A percentile compares a stretch with the other conserved stretches of the same genome.
Conservation (phyloP, 805 yeast species). For the Barnettozyma populi region DNA sequence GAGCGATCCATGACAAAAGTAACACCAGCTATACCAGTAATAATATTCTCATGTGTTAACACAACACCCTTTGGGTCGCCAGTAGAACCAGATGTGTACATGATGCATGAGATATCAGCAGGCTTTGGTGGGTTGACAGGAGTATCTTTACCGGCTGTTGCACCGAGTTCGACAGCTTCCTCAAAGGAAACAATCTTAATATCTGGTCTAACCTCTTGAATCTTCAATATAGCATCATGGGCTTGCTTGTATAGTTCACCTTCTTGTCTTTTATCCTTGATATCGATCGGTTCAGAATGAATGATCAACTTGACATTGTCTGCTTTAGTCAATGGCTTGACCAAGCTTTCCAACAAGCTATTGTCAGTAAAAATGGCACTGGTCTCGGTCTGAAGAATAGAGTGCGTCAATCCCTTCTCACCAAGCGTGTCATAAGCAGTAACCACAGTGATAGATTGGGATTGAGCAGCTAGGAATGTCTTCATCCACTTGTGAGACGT, state of each 20-base stretch:
- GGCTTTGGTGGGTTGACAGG: conserved; percentile 38
- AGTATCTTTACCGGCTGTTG: conserved; percentile 34
- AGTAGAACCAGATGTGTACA: conserved; percentile 73
- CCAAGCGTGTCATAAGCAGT: conserved; percentile 97
- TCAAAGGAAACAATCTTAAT: conserved; percentile 58
- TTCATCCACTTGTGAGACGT: conserved; percentile 92
- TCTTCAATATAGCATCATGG: conserved; percentile 48
- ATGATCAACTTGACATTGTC: conserved; percentile 60
- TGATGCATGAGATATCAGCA: conserved; percentile 53
- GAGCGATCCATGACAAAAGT: conserved; percentile 51
- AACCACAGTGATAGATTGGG: conserved; percentile 80
- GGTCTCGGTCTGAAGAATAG: conserved; percentile 77
- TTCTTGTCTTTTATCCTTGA: conserved; percentile 54
- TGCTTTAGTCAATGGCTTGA: conserved; percentile 67
- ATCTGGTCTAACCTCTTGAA: conserved; percentile 70
- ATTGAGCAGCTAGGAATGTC: conserved; percentile 68
- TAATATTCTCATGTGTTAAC: conserved; percentile 55
- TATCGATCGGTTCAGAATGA: conserved; percentile 57
- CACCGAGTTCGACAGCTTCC: conserved; percentile 65
- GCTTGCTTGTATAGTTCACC: conserved; percentile 60
- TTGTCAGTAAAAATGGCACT: conserved; percentile 82
- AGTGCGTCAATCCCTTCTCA: conserved; percentile 80
- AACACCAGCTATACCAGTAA: conserved; percentile 87
- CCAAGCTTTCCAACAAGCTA: conserved; percentile 56
- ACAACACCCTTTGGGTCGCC: conserved; percentile 80